Conservation (phyloP, 306 rosid species). For the Glycine latifolia region DNA sequence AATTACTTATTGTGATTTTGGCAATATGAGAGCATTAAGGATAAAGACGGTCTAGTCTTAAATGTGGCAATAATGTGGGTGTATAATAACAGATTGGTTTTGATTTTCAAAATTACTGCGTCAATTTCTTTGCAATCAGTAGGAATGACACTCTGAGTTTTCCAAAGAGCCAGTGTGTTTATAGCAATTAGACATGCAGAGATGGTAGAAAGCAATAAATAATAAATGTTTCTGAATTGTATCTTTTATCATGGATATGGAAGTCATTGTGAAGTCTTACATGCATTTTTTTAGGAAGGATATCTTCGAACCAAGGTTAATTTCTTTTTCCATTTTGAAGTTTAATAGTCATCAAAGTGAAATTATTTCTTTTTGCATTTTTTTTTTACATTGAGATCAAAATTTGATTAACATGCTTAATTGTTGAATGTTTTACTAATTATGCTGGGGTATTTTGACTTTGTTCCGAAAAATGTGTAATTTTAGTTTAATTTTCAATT, state of each 20-base stretch:
- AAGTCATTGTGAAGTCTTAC: background rate
- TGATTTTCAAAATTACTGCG: constrained; percentile 43
- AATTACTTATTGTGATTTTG: constrained; percentile 49
- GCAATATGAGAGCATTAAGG: constrained; percentile 49
- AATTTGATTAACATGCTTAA: background rate
- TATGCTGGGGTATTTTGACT: background rate
- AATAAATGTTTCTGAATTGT: constrained; percentile 44
- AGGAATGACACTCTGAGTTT: constrained; percentile 49
- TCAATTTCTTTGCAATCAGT: constrained; percentile 32
- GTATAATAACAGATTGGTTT: constrained; percentile 37
- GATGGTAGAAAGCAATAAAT: constrained; percentile 47
- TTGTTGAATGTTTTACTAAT: background rate
- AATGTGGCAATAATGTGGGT: constrained; percentile 39
- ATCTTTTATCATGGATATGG: too few species aligned
- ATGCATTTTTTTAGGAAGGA: background rate
- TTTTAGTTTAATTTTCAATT: too few species aligned
- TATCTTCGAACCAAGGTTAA: background rate
- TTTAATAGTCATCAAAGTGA: too few species aligned
- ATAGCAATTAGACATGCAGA: constrained; percentile 44
- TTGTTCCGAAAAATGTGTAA: background rate
- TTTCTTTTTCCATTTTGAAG: too few species aligned
- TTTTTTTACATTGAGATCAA: too few species aligned
- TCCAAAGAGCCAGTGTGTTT: constrained; percentile 50
- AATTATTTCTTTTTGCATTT: too few species aligned
- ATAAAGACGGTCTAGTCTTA: constrained; percentile 20